Conservation (phyloP, 805 yeast species). For the Vanderwaltozyma yarrowii region DNA sequence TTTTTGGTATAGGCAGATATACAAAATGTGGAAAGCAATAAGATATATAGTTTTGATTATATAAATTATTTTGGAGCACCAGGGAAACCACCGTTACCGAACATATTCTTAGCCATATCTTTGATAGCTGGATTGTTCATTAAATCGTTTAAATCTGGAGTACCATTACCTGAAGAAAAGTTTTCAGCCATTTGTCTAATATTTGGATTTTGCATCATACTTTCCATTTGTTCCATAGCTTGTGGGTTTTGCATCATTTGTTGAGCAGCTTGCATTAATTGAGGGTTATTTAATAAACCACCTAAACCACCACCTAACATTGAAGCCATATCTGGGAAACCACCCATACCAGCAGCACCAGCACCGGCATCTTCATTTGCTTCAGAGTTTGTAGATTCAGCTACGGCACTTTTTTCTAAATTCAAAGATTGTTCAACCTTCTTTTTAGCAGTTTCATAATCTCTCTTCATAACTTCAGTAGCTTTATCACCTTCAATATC, state of each 20-base stretch:
- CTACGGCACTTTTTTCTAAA: conserved; percentile 16
- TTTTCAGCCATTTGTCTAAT: conserved; percentile 75
- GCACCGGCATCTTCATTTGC: conserved; percentile 22
- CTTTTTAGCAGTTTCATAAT: conserved; percentile 86
- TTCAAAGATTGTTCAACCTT: conserved; percentile 70
- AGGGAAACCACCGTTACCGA: conserved; percentile 39
- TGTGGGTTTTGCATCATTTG: conserved; percentile 78
- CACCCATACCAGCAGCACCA: conserved; percentile 32
- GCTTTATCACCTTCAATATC: conserved; percentile 79
- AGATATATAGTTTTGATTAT: too few species aligned
- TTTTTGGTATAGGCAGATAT: too few species aligned
- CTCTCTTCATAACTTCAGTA: conserved; percentile 83
- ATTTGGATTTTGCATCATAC: conserved; percentile 71
- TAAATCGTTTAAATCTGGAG: conserved; percentile 55
- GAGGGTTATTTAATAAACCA: conserved; percentile 81
- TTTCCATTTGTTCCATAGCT: conserved; percentile 55
- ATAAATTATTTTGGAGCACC: conserved; percentile 1
- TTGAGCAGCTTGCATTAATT: conserved; percentile 80
- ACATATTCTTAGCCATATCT: conserved; percentile 60
- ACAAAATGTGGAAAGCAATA: too few species aligned
- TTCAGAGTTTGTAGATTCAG: conserved; percentile 8
- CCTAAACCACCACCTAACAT: conserved; percentile 53
- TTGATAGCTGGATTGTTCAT: conserved; percentile 75
- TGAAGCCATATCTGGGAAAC: conserved; percentile 67
- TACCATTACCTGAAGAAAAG: conserved; percentile 51